Evolutionary conservation across 108 stramenopile genomes (phyloP).

Genomic region (Pseudonitzschia multistriata): DNA sequence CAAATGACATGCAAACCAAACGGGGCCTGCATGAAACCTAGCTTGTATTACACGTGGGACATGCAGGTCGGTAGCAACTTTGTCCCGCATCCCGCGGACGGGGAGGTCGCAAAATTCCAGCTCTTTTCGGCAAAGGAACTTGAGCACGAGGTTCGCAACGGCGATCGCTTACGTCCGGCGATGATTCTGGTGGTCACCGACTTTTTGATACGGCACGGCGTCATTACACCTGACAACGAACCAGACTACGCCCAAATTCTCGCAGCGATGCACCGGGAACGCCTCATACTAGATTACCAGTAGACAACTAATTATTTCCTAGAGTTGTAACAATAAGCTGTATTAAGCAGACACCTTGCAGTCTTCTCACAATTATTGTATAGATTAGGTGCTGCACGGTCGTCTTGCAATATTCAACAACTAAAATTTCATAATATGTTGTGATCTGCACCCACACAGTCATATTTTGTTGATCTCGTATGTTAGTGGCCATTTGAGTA

Average conservation of each 20-base stretch:
- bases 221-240: constrained; percentile 21
- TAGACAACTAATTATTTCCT: neutral
- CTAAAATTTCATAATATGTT: too few species aligned
- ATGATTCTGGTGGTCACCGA: constrained; percentile 35
- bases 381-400: too few species aligned
- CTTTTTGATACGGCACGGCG: constrained; percentile 38
- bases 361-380: too few species aligned
- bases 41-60: constrained; percentile 45
- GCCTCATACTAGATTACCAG: constrained; percentile 23
- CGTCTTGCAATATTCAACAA: too few species aligned
- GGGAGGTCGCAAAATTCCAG: constrained; percentile 40
- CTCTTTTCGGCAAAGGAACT: constrained; percentile 33
- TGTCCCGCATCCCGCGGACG: constrained; percentile 31
- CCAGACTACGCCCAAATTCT: constrained; percentile 21
- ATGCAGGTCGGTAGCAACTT: constrained; percentile 29
- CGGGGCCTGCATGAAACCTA: constrained; percentile 39
- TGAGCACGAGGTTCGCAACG: constrained; percentile 35
- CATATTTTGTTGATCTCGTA: too few species aligned
- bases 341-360: too few species aligned
- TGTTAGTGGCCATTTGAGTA: too few species aligned
- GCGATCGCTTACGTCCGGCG: constrained; percentile 30
- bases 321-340: too few species aligned
- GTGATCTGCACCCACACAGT: too few species aligned
- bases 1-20: constrained; percentile 32
- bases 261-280: constrained; percentile 29